These are phyloP conservation scores for Clonostachys byssicola DNA, from an alignment of 2,329 filamentous ascomycete species.

Conservation along the genomic window DNA sequence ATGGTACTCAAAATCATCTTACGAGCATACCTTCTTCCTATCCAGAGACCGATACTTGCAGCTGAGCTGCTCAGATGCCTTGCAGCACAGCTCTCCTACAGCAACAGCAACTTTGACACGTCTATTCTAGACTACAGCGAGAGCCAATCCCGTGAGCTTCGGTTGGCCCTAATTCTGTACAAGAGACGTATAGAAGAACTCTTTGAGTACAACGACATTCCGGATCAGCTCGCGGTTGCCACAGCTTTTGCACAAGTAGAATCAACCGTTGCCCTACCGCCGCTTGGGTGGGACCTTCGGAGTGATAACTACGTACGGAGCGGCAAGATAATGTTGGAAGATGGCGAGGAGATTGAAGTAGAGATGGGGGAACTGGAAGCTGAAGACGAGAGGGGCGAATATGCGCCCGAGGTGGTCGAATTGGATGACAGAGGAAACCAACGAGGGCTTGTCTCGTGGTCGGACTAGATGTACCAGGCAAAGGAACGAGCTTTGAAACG, in stretches of 20 bases:
- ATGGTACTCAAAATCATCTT: conserved; percentile 47
- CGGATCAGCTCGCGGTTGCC: conserved; percentile 10
- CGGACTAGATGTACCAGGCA: conserved; percentile 14
- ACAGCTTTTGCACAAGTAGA: conserved; percentile 37
- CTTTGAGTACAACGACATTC: conserved; percentile 22
- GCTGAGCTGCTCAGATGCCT: conserved; percentile 42
- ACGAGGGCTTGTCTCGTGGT: conserved; percentile 46
- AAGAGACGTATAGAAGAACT: conserved; percentile 47
- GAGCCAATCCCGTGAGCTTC: conserved; percentile 27
- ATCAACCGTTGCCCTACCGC: conserved; percentile 22
- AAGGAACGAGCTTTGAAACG: background rate
- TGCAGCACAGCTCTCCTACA: conserved; percentile 51
- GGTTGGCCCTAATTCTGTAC: conserved; percentile 46
- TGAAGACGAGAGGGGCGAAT: conserved; percentile 51
- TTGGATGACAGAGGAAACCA: conserved; percentile 47
- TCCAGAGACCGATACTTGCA: conserved; percentile 36
- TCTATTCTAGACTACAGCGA: conserved; percentile 33
- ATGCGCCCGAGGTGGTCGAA: conserved; percentile 47
- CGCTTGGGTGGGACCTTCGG: conserved; percentile 52
- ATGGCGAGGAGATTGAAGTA: conserved; percentile 43
- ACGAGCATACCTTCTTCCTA: conserved; percentile 39
- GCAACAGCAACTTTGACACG: conserved; percentile 40
- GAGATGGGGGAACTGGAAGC: conserved; percentile 45
- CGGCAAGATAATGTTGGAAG: conserved; percentile 46
- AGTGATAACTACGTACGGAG: conserved; percentile 38